Percentiles rank a stretch among this genome's conserved stretches.
Conservation (phyloP, 495 filamentous ascomycete species). For the Penicillium fimorum region DNA sequence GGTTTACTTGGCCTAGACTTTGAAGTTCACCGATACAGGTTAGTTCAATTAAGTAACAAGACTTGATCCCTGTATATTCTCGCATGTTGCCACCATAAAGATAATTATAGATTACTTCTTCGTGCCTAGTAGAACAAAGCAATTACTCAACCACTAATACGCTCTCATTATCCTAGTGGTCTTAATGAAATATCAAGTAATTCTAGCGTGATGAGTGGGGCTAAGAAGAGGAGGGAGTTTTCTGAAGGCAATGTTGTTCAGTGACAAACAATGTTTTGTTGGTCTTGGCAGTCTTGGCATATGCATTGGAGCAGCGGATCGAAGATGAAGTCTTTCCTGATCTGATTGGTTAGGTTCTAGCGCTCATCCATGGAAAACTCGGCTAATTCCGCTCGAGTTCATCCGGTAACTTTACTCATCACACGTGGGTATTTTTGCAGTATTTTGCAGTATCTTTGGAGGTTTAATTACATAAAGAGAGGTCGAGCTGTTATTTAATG, state of each 20-base stretch:
- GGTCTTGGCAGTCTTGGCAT: conserved; percentile 15
- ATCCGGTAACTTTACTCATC: background rate
- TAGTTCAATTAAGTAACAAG: background rate
- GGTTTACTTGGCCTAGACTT: background rate
- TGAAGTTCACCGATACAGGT: background rate
- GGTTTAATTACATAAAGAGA: background rate
- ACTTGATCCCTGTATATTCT: background rate
- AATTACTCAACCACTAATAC: too few species aligned
- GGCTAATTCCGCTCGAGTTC: background rate
- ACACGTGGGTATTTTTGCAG: background rate
- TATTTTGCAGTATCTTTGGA: background rate
- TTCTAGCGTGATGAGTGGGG: background rate
- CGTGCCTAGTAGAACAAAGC: background rate
- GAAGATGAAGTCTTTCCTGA: background rate
- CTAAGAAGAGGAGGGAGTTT: background rate
- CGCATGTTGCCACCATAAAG: background rate
- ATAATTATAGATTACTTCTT: background rate
- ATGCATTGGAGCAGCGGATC: background rate
- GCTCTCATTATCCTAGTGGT: background rate
- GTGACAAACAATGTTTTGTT: background rate
- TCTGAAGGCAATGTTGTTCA: background rate
- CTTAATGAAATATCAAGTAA: background rate
- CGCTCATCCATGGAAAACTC: background rate
- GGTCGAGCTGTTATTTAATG: background rate
- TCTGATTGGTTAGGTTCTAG: conserved; percentile 21